Conservation (phyloP, 108 stramenopile genomes). For the Cyclotella baltica region DNA sequence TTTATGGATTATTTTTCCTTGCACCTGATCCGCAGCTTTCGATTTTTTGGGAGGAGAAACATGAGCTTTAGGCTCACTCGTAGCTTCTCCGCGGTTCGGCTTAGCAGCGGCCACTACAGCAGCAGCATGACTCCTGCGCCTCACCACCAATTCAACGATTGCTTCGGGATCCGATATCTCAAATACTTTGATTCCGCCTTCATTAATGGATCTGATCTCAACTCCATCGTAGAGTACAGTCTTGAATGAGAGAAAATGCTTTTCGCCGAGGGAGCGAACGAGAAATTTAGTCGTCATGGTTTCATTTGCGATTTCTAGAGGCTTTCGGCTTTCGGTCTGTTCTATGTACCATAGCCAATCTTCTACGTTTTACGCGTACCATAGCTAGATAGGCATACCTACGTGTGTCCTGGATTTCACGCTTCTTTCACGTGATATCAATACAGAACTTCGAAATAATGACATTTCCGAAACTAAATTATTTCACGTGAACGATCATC, state of each 20-base stretch:
- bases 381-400: no score
- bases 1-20: no score
- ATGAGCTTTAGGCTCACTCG: background rate
- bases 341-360: background rate
- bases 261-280: background rate
- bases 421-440: no score
- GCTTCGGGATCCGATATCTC: background rate
- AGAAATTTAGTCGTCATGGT: background rate
- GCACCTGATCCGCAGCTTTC: no score
- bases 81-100: background rate
- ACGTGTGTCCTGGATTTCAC: no score
- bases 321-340: no score
- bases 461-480: no score
- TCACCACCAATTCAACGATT: background rate
- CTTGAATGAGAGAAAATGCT: background rate
- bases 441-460: no score
- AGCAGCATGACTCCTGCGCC: background rate
- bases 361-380: no score
- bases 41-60: background rate
- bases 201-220: background rate
- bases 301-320: no score
- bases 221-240: background rate
- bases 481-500: no score
- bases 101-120: background rate
- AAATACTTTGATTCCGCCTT: background rate